Percentiles rank a stretch among this genome's conserved stretches.
Conservation (phyloP, 208 protist genomes). For the Acanthamoeba lenticulata region DNA sequence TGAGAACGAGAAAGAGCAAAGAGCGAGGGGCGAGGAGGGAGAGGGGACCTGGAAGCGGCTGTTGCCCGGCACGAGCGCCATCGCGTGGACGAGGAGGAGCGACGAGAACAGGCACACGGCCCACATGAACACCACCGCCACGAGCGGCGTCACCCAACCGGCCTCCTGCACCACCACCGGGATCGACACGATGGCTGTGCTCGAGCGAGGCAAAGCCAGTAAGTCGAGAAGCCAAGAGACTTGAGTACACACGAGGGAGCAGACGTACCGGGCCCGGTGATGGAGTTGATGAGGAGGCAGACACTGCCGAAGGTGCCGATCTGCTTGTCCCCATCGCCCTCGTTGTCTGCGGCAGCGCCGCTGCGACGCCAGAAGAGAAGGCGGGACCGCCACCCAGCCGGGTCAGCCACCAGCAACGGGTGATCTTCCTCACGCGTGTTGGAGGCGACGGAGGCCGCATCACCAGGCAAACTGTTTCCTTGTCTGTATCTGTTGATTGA, state of each 20-base stretch:
- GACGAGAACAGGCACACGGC: slow-evolving; percentile 34
- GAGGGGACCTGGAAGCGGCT: slow-evolving; percentile 33
- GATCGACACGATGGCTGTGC: not conserved
- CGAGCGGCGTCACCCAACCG: slow-evolving; percentile 34
- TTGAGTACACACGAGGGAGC: not conserved
- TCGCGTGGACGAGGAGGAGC: slow-evolving; percentile 22
- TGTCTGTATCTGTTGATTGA: slow-evolving; percentile 8
- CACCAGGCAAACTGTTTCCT: not conserved
- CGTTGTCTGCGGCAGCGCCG: not conserved
- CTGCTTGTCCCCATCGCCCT: not conserved
- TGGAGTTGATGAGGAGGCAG: slow-evolving; percentile 49
- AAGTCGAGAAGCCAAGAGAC: not conserved
- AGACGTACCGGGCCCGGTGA: not conserved
- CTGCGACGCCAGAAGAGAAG: not conserved
- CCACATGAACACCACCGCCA: slow-evolving; percentile 28
- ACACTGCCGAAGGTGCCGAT: slow-evolving; percentile 18
- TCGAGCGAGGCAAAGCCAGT: not conserved
- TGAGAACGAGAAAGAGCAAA: not conserved
- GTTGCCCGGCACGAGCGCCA: slow-evolving; percentile 23
- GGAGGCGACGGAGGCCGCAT: not conserved
- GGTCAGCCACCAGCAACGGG: not conserved
- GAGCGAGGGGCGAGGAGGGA: not conserved
- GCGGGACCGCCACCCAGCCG: not conserved
- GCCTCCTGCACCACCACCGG: slow-evolving; percentile 47
- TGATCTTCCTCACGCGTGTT: not conserved